Base-by-base conservation (phyloP, 306 rosid genomes). In the Lathyrus sativus region DNA sequence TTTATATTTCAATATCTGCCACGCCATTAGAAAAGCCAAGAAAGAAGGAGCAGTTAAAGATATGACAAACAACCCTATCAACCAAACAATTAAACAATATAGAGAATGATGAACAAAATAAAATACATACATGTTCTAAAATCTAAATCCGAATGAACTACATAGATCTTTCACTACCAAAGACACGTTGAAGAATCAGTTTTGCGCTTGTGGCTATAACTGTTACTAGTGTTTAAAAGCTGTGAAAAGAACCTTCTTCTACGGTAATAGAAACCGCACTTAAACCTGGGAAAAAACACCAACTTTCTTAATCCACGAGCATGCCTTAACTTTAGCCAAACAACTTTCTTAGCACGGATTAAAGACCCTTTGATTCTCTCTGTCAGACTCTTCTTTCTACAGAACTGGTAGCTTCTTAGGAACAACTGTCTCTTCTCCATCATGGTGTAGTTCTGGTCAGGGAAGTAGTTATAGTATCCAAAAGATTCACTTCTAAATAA, bases 321-420 rank as follows among this genome's bases (percentile, higher is more conserved):
- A 7, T 81, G 76, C 43, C 88, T 80, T 17, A 89, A 80, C 81
- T 83, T 84, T 7, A 89, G 6, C 79, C 85, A 82, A 1, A 89
- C 77, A 62, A 87, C 79, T 71, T 80, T 87, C 67, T 85, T 91
- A 11, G 67, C 84, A 69, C 86, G 80, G 33, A 83, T 54, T 13
- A 91, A 44, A 11, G 86, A 84, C 38, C 87, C 81, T 71, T 72
- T 89, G 75, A 91, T 79, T 71, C 83, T 89, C 82, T 85, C 89
- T 1, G 80, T n/a, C 0, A 91, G 10, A 56, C 78, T 87, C 79
- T 79, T 83, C 74, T 84, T 89, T 68, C 91, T 66, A 76, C 85
- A 65, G 83, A 91, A 91, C 72, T 91, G 89, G 72, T 91, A 91
- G 86, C 98, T 91, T 80, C 95, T 85, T 12, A 91, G 81, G 33